A percentile compares a stretch with the other conserved stretches of the same genome.
These are phyloP conservation scores for Xylariales sp. DNA, from an alignment of 2,329 filamentous ascomycete genomes.

Conservation along the genomic window DNA sequence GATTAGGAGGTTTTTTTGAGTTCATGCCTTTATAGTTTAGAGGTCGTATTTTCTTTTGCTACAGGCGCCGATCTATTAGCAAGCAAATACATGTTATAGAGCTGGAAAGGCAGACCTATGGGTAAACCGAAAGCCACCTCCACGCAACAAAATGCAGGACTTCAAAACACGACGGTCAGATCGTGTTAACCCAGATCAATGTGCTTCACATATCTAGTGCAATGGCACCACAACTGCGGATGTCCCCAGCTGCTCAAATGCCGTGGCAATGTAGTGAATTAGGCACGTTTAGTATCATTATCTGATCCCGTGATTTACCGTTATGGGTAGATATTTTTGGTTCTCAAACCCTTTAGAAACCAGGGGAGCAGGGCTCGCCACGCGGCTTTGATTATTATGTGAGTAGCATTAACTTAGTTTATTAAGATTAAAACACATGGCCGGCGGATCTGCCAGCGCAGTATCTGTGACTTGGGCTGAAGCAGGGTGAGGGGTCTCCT, in stretches of 20 bases:
- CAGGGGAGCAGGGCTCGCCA: conserved; percentile 20
- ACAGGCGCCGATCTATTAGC: not conserved
- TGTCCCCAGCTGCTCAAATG: conserved; percentile 3
- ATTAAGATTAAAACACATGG: conserved; percentile 5
- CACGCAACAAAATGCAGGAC: not conserved
- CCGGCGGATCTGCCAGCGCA: conserved; percentile 5
- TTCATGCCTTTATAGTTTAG: not conserved
- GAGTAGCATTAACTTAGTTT: conserved; percentile 24
- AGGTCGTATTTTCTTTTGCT: not conserved
- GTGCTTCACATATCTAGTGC: not conserved
- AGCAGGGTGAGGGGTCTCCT: conserved; percentile 28
- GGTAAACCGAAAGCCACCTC: not conserved
- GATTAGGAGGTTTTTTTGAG: not conserved
- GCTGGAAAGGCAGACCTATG: not conserved
- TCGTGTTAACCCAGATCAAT: not conserved
- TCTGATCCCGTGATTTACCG: conserved; percentile 29
- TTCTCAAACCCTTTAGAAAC: conserved; percentile 40
- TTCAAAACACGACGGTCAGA: conserved; percentile 8
- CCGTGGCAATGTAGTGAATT: conserved; percentile 9
- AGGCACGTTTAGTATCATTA: conserved; percentile 6
- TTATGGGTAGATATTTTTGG: conserved; percentile 8
- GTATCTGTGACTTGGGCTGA: conserved; percentile 28
- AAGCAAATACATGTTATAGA: not conserved
- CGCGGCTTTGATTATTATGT: conserved; percentile 4
- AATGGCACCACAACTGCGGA: not conserved